Evolutionary conservation across 2,329 filamentous ascomycete species (phyloP), one percentile per base, ranked within the genome.

Genomic region (Chaetothyriales sp.): DNA sequence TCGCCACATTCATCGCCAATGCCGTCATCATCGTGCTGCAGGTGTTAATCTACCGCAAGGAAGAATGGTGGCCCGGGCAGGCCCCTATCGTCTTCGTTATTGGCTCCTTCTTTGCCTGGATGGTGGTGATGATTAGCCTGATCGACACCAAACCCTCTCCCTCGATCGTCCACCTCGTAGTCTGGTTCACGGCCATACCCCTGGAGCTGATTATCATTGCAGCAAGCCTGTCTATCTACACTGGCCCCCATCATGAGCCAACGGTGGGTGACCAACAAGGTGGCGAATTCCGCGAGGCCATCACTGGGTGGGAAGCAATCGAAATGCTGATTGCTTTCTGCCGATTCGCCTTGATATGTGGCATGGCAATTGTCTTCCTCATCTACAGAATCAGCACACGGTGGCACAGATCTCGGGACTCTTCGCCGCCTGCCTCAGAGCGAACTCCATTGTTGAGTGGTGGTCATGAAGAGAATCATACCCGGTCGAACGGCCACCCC

Each of bases 101-200:
- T 52, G 87, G 84, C 51, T 84, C 86, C 45, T 85, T 89, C 59
- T 95, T 94, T 73, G 81, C 92, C 57, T 92, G 94, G 71, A 77
- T 86, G 48, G 82, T 95, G 60, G 78, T 95, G 59, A 77, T 94
- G 59, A 84, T 95, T 63, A 89, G 89, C 28, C 77, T 97, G 52
- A 76, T 94, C 62, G 89, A 95, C 67, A 85, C 85, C 64, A 81
- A 80, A 56, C 82, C 87, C 33, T 86, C 86, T 10, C 92, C 92
- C 0, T 89, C 83, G 48, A 73, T 82, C 46, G 82, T 86, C 50
- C 89, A 95, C 68, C 77, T 90, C 51, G 69, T 84, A 46, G 82
- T 87, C 61, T 98, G 92, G 92, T 66, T 76, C 44, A 69, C 88
- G 44, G 83, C 83, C 22, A 66, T 88, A n/a, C 67, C 78, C 22